Percentiles rank a stretch among this genome's conserved stretches.
Evolutionary conservation across 176 grass and related monocot species (phyloP).

Genomic region (Raddia distichophylla): DNA sequence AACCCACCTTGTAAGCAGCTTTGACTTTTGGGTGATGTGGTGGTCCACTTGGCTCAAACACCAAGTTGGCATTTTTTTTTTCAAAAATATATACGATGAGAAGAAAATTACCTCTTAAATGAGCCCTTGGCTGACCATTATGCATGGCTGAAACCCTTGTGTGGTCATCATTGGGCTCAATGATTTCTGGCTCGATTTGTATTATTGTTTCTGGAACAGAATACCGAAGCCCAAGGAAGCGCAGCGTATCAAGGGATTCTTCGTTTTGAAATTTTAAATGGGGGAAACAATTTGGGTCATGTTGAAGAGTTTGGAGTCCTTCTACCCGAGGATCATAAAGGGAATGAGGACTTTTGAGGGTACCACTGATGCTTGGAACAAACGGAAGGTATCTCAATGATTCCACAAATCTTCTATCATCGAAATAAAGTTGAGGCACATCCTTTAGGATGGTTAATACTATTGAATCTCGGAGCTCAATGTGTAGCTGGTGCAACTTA

Average conservation of each 20-base stretch:
- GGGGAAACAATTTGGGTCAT: constrained; percentile 93
- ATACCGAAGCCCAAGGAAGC: too few relatives aligned
- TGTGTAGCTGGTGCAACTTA: constrained; percentile 63
- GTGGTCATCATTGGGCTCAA: too few relatives aligned
- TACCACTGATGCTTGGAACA: constrained; percentile 67
- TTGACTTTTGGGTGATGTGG: too few relatives aligned
- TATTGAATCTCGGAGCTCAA: constrained; percentile 73
- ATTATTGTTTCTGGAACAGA: too few relatives aligned
- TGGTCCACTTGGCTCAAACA: too few relatives aligned
- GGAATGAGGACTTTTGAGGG: constrained; percentile 78
- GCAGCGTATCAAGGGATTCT: constrained; percentile 89
- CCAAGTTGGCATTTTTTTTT: too few relatives aligned
- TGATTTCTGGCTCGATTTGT: too few relatives aligned
- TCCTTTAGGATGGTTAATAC: constrained; percentile 82
- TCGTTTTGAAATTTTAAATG: constrained; percentile 69
- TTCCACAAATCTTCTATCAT: constrained; percentile 84
- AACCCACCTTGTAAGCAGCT: too few relatives aligned
- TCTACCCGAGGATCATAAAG: constrained; percentile 96
- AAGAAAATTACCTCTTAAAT: too few relatives aligned
- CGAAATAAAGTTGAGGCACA: constrained; percentile 79
- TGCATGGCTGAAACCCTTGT: too few relatives aligned
- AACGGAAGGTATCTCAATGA: constrained; percentile 74
- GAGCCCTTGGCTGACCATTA: too few relatives aligned
- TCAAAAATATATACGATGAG: too few relatives aligned
- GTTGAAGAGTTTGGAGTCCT: constrained; percentile 87